A percentile compares a stretch with the other conserved stretches of the same genome.
Conservation (phyloP, 345 rosid species). For the Geranium brycei region DNA sequence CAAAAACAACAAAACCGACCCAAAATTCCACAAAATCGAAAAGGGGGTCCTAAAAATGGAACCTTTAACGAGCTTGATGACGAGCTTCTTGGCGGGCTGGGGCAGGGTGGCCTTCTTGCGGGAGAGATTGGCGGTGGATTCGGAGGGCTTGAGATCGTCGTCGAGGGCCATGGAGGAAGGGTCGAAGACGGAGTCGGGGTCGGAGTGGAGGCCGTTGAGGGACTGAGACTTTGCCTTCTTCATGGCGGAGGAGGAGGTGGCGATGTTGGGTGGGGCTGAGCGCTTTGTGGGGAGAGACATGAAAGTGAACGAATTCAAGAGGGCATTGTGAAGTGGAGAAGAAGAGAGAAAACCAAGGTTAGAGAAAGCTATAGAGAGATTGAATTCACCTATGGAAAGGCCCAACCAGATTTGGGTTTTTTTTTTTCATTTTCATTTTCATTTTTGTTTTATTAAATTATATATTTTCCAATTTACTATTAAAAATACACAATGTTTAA, state of each 20-base stretch:
- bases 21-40: background rate
- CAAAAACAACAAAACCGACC: background rate
- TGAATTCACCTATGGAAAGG: too few species aligned
- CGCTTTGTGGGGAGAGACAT: constrained; percentile 91
- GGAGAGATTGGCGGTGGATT: constrained; percentile 49
- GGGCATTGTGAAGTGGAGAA: constrained; percentile 18
- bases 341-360: background rate
- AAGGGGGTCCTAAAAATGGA: constrained; percentile 3
- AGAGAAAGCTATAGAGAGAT: background rate
- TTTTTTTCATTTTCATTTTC: too few species aligned
- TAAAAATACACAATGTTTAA: too few species aligned
- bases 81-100: constrained; percentile 73
- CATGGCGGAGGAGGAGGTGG: constrained; percentile 19
- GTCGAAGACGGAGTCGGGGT: constrained; percentile 38
- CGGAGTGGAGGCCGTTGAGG: constrained; percentile 21
- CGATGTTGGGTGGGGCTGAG: constrained; percentile 11
- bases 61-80: constrained; percentile 85
- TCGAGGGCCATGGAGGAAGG: constrained; percentile 22
- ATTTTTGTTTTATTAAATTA: too few species aligned
- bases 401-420: too few species aligned
- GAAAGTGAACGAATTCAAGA: constrained; percentile 19
- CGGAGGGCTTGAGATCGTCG: constrained; percentile 37
- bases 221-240: constrained; percentile 72
- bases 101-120: constrained; percentile 81
- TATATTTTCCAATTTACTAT: too few species aligned